Percentiles rank a stretch among this genome's conserved stretches.
Conservation (phyloP, 2,329 filamentous ascomycete genomes). For the Beauveria bassiana region DNA sequence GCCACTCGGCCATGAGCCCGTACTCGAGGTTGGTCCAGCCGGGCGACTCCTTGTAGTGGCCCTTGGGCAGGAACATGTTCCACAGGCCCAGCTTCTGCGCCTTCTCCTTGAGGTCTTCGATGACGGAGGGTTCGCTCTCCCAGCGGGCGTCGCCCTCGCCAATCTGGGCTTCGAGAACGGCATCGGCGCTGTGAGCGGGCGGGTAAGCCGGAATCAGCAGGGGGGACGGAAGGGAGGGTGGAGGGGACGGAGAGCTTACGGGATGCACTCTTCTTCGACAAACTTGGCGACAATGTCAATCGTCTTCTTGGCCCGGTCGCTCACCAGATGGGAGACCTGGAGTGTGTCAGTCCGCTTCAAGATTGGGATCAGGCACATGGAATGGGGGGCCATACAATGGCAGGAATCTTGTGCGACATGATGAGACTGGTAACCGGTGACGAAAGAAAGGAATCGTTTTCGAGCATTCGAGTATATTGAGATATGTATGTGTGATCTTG, state of each 20-base stretch:
- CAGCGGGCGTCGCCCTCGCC: conserved; percentile 71
- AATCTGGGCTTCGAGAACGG: conserved; percentile 71
- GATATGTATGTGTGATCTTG: neutral
- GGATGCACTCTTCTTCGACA: conserved; percentile 90
- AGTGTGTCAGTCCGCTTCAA: neutral
- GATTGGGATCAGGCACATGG: neutral
- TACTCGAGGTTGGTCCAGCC: conserved; percentile 96
- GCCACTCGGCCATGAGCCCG: conserved; percentile 91
- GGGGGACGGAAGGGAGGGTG: neutral
- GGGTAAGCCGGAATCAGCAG: neutral
- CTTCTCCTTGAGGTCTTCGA: conserved; percentile 84
- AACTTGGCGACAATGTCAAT: conserved; percentile 89
- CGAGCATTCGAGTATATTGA: conserved; percentile 7
- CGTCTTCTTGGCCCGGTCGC: conserved; percentile 75
- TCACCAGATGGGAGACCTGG: conserved; percentile 54
- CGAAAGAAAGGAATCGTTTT: conserved; percentile 7
- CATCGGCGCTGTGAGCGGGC: conserved; percentile 53
- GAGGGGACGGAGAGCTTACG: conserved; percentile 38
- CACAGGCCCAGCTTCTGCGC: conserved; percentile 80
- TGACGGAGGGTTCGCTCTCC: conserved; percentile 67
- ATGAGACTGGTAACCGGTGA: conserved; percentile 12
- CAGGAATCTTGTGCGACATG: conserved; percentile 40
- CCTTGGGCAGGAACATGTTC: conserved; percentile 97
- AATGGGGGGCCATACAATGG: conserved; percentile 31
- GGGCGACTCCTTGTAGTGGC: conserved; percentile 90